Base-by-base conservation (phyloP, 139 green algal genomes). In the Zygnema circumcarinatum region DNA sequence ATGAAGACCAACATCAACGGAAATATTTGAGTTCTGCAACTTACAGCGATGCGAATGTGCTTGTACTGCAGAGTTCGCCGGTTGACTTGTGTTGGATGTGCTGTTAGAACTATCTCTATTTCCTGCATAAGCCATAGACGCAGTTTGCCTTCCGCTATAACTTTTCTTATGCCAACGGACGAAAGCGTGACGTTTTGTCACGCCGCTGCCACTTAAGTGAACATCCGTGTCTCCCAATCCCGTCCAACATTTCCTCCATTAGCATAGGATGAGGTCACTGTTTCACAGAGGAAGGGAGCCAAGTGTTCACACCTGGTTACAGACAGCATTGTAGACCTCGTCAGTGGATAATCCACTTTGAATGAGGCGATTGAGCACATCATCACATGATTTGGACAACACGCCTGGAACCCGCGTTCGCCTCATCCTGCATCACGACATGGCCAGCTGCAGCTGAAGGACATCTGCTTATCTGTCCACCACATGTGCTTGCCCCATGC, bases 11-110 rank as follows among this genome's bases (percentile, higher is more conserved):
- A n/a, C n/a, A n/a, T n/a, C n/a, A n/a, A n/a, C n/a, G n/a, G n/a
- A n/a, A n/a, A n/a, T n/a, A n/a, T n/a, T n/a, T n/a, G n/a, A n/a
- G n/a, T n/a, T n/a, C 11, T 73, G 33, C 3, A 35, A 88, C 76
- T 86, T 67, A 89, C 85, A 7, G 52, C 86, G 1, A 91, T 92
- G n/a, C 86, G 83, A 16, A 74, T 25, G 85, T 92, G 87, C 76
- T 92, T 92, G 74, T 92, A 88, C 40, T 92, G 87, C 69, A 91
- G 41, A 40, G 93, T 98, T 78, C 96, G 94, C 36, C 96, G 92
- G 80, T 98, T 96, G 79, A 98, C 94, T 88, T 98, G 95, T 21
- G 95, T 98, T 31, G 96, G 96, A 90, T 99, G 96, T 21, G 96
- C 96, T 0, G 92, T 94, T 33, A 94, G 83, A 39, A 94, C 88